A percentile compares a stretch with the other conserved stretches of the same genome.
phyloP scores from a whole-genome alignment of 2,329 filamentous ascomycete genomes.

The Sclerotinia borealis region DNA sequence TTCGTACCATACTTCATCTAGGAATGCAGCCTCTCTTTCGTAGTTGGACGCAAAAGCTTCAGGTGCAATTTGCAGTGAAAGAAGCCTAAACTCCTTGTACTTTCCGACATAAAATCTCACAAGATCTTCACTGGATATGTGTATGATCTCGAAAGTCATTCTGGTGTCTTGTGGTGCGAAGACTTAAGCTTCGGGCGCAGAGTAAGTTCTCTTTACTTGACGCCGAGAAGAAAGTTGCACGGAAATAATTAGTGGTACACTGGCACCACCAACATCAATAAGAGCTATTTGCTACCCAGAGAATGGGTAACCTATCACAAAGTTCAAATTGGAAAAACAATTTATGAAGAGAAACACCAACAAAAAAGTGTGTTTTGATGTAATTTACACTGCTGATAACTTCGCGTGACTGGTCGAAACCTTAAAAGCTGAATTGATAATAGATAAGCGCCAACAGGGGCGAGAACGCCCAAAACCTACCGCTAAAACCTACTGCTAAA shows the following conservation, averaged over 20 bases:
- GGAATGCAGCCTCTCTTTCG: conserved; percentile 33
- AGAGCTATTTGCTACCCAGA: background rate
- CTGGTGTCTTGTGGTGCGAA: background rate
- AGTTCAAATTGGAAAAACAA: background rate
- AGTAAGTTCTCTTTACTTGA: no score
- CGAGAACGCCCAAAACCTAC: background rate
- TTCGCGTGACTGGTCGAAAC: conserved; percentile 5
- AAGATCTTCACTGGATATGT: conserved; percentile 22
- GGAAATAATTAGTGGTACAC: background rate
- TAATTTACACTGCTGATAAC: background rate
- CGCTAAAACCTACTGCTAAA: conserved; percentile 1
- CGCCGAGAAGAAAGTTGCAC: background rate
- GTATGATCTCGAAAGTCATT: conserved; percentile 27
- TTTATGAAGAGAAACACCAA: background rate
- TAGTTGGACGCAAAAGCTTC: conserved; percentile 37
- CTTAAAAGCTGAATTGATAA: background rate
- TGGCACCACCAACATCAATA: background rate
- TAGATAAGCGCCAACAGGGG: conserved; percentile 8
- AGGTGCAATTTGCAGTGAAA: conserved; percentile 24
- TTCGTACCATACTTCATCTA: conserved; percentile 34
- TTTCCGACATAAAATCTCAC: conserved; percentile 19
- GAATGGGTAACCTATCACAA: background rate
- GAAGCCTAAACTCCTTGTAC: conserved; percentile 27
- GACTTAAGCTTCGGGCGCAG: background rate
- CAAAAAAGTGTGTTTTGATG: background rate